Conservation (phyloP, 1,284 basidiomycete genomes). For the Grifola frondosa region DNA sequence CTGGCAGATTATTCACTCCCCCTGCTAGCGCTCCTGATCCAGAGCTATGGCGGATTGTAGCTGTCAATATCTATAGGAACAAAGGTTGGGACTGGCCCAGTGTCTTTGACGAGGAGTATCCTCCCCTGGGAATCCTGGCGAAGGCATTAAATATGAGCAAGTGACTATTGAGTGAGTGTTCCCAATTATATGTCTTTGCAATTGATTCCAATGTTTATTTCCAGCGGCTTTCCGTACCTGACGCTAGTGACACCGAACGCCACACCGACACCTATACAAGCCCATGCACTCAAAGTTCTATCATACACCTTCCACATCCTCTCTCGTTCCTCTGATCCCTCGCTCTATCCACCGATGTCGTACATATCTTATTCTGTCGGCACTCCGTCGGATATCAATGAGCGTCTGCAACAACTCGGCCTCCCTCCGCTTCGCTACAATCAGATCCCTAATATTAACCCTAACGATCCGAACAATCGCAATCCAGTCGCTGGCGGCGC, state of each 20-base stretch:
- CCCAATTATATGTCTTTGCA: background rate
- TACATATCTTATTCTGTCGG: conserved; percentile 20
- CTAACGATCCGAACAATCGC: conserved; percentile 28
- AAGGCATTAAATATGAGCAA: conserved; percentile 61
- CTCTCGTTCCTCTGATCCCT: conserved; percentile 27
- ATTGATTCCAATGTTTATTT: conserved; percentile 1
- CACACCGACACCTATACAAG: conserved; percentile 58
- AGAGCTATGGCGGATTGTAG: conserved; percentile 24
- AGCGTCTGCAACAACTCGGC: conserved; percentile 61
- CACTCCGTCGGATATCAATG: conserved; percentile 50
- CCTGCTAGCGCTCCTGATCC: conserved; percentile 17
- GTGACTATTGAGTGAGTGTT: conserved; percentile 56
- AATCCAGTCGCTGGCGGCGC: conserved; percentile 32
- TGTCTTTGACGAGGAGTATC: conserved; percentile 58
- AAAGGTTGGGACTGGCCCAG: conserved; percentile 64
- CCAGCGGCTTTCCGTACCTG: conserved; percentile 62
- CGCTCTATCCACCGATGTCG: conserved; percentile 23
- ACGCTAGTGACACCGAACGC: conserved; percentile 47
- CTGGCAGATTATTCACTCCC: conserved; percentile 19
- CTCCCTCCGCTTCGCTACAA: conserved; percentile 48
- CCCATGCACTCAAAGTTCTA: conserved; percentile 69
- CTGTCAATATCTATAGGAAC: conserved; percentile 31
- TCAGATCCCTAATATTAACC: conserved; percentile 24
- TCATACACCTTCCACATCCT: conserved; percentile 66
- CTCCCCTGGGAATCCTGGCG: conserved; percentile 32